These are phyloP conservation scores for Pleomassaria siparia DNA, from an alignment of 2,329 filamentous ascomycete genomes.

Conservation along the genomic window DNA sequence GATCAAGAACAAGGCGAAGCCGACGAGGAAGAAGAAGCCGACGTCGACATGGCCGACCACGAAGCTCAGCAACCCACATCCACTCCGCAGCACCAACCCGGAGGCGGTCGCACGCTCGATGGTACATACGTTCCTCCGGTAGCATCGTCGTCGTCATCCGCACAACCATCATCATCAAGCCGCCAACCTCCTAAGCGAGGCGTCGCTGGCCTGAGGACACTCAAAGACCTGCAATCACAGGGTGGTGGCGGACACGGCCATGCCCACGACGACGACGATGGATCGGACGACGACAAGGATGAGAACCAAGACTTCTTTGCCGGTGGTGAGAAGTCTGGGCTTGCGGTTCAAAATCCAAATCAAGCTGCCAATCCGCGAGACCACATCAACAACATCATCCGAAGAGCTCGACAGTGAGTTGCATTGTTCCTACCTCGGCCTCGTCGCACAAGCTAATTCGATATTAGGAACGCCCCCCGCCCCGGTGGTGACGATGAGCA, in stretches of 20 bases:
- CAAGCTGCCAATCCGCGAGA: constrained; percentile 50
- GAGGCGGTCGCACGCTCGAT: constrained; percentile 41
- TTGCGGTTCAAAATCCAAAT: constrained; percentile 66
- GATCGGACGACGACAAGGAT: constrained; percentile 64
- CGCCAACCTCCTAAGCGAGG: constrained; percentile 29
- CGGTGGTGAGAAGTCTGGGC: constrained; percentile 81
- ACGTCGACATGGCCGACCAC: constrained; percentile 41
- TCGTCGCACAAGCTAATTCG: constrained; percentile 21
- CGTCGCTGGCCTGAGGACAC: constrained; percentile 47
- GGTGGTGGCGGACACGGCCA: constrained; percentile 43
- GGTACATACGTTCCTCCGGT: constrained; percentile 36
- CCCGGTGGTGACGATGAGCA: constrained; percentile 57
- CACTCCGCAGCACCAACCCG: constrained; percentile 24
- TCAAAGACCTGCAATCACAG: constrained; percentile 48
- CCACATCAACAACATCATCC: constrained; percentile 54
- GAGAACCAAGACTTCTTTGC: constrained; percentile 72
- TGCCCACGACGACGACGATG: constrained; percentile 54
- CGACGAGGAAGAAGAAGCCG: constrained; percentile 24
- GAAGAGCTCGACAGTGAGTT: constrained; percentile 48
- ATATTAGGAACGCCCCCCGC: constrained; percentile 61
- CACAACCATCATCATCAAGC: constrained; percentile 21
- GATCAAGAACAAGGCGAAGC: constrained; percentile 33
- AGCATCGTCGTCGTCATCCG: constrained; percentile 27
- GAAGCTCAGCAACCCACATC: constrained; percentile 19
- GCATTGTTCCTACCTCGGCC: not conserved